Conservation (phyloP, 768 basidiomycete genomes). For the Cystofilobasidium ferigula region DNA sequence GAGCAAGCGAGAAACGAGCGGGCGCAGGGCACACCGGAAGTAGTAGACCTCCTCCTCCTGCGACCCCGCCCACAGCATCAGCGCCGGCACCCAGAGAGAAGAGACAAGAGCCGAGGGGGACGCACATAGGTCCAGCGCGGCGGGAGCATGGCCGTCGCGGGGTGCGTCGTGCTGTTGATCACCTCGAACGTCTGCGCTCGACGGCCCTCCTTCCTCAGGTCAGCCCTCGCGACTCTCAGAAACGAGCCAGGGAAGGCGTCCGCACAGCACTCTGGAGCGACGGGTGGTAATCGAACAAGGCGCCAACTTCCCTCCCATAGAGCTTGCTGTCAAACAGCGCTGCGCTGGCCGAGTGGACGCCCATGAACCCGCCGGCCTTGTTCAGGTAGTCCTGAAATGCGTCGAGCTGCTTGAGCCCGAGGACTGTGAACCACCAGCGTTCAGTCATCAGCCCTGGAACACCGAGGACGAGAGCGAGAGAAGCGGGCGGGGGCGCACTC, state of each 20-base stretch:
- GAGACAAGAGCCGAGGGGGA: not conserved
- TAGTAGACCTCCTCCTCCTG: constrained; percentile 47
- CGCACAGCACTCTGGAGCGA: constrained; percentile 52
- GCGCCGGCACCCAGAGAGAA: not conserved
- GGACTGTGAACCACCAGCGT: constrained; percentile 41
- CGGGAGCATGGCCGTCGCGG: constrained; percentile 48
- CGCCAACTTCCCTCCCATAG: constrained; percentile 52
- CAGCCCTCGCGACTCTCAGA: not conserved
- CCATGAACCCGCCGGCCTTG: constrained; percentile 59
- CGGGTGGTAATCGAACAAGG: constrained; percentile 63
- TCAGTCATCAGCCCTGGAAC: not conserved
- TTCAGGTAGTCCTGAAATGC: constrained; percentile 58
- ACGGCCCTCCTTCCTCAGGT: too few species aligned
- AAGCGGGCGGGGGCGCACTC: constrained; percentile 40
- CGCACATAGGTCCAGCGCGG: constrained; percentile 38
- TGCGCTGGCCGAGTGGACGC: constrained; percentile 56
- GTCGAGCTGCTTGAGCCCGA: constrained; percentile 50
- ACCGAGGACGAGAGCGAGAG: not conserved
- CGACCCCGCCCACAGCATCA: not conserved
- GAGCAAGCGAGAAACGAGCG: too few species aligned
- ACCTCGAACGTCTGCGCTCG: constrained; percentile 46
- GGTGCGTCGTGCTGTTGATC: constrained; percentile 47
- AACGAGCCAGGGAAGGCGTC: not conserved
- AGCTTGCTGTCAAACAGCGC: constrained; percentile 50
- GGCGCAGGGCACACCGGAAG: too few species aligned